A percentile compares a stretch with the other conserved stretches of the same genome.
Conservation (phyloP, 768 basidiomycete genomes). For the Tricholomella constricta region DNA sequence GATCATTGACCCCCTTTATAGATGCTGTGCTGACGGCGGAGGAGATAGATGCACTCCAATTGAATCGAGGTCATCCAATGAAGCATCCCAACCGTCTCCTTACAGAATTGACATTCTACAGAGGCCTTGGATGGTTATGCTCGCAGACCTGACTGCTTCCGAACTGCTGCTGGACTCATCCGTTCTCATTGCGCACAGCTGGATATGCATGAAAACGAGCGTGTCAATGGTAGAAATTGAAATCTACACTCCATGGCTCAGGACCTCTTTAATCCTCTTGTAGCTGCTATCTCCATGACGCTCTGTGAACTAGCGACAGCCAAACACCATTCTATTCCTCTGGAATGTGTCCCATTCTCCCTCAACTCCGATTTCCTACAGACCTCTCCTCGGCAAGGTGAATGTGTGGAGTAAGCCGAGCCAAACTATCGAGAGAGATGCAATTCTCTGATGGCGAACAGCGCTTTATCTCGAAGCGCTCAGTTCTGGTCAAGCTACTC, state of each 20-base stretch:
- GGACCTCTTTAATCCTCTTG: background rate
- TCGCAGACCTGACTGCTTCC: slow-evolving; percentile 61
- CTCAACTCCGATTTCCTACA: slow-evolving; percentile 15
- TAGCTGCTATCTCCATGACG: slow-evolving; percentile 78
- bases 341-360: slow-evolving; percentile 58
- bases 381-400: slow-evolving; percentile 33
- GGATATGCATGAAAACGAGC: slow-evolving; percentile 59
- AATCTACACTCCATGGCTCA: background rate
- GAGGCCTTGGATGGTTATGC: background rate
- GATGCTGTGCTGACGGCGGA: slow-evolving; percentile 11
- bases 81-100: too few relatives aligned
- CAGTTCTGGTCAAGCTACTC: slow-evolving; percentile 89
- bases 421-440: background rate
- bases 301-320: slow-evolving; percentile 80
- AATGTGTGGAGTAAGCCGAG: slow-evolving; percentile 50
- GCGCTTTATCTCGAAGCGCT: slow-evolving; percentile 74
- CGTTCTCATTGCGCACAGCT: slow-evolving; percentile 53
- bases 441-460: slow-evolving; percentile 24
- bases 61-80: slow-evolving; percentile 17
- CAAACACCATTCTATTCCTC: slow-evolving; percentile 61
- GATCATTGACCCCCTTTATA: background rate
- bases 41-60: slow-evolving; percentile 15
- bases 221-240: slow-evolving; percentile 52
- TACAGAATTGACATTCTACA: too few relatives aligned
- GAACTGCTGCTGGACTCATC: slow-evolving; percentile 49